Conservation (phyloP, 2,329 filamentous ascomycete genomes). For the Fusarium sp. region DNA sequence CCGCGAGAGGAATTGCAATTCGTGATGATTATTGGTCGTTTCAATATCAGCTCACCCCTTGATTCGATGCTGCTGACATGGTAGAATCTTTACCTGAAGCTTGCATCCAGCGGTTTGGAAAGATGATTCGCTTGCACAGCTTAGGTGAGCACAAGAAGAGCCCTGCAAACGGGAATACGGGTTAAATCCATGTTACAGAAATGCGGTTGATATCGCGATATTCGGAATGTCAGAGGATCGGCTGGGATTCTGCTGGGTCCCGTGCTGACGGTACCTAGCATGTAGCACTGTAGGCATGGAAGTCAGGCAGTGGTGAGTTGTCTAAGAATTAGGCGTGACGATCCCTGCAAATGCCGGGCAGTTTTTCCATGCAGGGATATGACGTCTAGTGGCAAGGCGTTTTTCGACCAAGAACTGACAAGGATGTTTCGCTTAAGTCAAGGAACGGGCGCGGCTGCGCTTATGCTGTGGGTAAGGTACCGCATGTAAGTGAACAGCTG, state of each 20-base stretch:
- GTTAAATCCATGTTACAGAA: not conserved
- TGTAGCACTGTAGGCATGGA: not conserved
- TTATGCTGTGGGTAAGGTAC: conserved; percentile 11
- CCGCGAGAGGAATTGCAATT: not conserved
- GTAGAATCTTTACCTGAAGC: conserved; percentile 8
- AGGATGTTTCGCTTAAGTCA: conserved; percentile 1
- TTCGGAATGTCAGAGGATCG: conserved; percentile 22
- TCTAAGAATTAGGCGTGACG: conserved; percentile 18
- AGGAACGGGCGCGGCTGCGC: conserved; percentile 8
- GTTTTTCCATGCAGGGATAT: conserved; percentile 24
- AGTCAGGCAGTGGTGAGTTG: conserved; percentile 18
- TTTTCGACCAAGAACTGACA: conserved; percentile 5
- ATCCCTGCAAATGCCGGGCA: conserved; percentile 14
- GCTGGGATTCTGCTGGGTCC: not conserved
- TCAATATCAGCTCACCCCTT: not conserved
- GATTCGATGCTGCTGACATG: conserved; percentile 16
- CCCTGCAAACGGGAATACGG: not conserved
- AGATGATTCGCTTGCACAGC: conserved; percentile 20
- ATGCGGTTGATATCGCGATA: not conserved
- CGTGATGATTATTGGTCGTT: conserved; percentile 15
- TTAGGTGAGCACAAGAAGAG: conserved; percentile 25
- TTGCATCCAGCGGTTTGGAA: conserved; percentile 7
- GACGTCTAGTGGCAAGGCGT: conserved; percentile 35
- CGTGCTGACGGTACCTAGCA: conserved; percentile 4
- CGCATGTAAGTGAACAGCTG: not conserved